These are phyloP conservation scores for Hawksworthiomyces lignivorus DNA, from an alignment of 2,329 filamentous ascomycete species.

Conservation along the genomic window DNA sequence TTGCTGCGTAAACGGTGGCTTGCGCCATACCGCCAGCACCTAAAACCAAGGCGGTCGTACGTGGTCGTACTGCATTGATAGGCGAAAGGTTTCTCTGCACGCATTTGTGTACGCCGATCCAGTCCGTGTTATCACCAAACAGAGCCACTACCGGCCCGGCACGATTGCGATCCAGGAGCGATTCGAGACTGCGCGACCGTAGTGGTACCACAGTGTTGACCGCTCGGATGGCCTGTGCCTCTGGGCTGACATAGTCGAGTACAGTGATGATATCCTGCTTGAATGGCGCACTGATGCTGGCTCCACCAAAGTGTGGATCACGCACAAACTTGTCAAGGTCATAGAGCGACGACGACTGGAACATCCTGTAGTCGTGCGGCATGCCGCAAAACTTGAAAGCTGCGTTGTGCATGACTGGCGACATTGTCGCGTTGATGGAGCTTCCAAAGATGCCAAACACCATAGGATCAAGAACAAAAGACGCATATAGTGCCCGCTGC, in stretches of 20 bases:
- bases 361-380: constrained; percentile 57
- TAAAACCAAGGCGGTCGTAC: constrained; percentile 47
- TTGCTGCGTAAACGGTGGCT: constrained; percentile 64
- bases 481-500: constrained; percentile 52
- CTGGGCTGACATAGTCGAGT: constrained; percentile 56
- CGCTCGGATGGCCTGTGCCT: constrained; percentile 63
- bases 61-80: constrained; percentile 49
- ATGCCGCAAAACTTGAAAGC: constrained; percentile 60
- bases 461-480: constrained; percentile 56
- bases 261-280: constrained; percentile 59
- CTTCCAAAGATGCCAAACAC: constrained; percentile 62
- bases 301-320: constrained; percentile 56
- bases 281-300: constrained; percentile 60
- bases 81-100: constrained; percentile 61
- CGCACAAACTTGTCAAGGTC: constrained; percentile 51
- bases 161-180: constrained; percentile 45
- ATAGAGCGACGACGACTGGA: constrained; percentile 52
- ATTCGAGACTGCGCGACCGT: constrained; percentile 36
- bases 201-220: constrained; percentile 65
- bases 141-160: constrained; percentile 54
- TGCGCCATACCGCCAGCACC: constrained; percentile 65
- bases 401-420: constrained; percentile 65
- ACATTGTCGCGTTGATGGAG: constrained; percentile 60
- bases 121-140: constrained; percentile 46
- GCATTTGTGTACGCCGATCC: constrained; percentile 39